phyloP scores from a whole-genome alignment of 2,329 filamentous ascomycete species.

The Talaromyces verruculosus region DNA sequence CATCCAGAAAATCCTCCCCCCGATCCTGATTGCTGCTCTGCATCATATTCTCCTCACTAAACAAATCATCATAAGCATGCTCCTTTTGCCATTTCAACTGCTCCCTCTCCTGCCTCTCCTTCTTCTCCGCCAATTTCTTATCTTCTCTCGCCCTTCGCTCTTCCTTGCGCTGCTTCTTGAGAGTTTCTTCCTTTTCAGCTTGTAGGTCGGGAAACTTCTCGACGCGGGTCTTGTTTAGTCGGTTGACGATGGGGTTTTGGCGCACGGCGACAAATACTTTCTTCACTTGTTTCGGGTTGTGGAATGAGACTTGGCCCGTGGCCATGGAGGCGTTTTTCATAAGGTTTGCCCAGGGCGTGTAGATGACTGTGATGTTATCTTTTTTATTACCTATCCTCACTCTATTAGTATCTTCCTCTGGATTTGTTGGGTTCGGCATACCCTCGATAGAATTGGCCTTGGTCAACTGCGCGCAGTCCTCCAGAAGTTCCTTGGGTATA shows the following conservation, averaged over 20 bases:
- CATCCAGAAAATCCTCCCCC: constrained; percentile 71
- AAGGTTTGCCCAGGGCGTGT: constrained; percentile 96
- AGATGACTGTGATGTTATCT: constrained; percentile 93
- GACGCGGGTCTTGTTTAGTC: constrained; percentile 94
- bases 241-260: constrained; percentile 89
- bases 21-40: constrained; percentile 82
- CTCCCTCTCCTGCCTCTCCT: constrained; percentile 68
- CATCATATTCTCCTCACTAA: constrained; percentile 77
- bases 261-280: constrained; percentile 75
- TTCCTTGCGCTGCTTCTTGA: constrained; percentile 68
- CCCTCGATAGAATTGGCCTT: constrained; percentile 99
- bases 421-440: constrained; percentile 33
- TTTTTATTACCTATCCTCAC: constrained; percentile 83
- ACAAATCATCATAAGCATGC: constrained; percentile 94
- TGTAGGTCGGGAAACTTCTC: constrained; percentile 83
- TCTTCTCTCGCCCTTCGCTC: constrained; percentile 54
- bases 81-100: constrained; percentile 93
- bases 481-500: constrained; percentile 71
- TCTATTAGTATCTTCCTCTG: not conserved
- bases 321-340: constrained; percentile 96
- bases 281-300: constrained; percentile 80
- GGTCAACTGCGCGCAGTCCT: constrained; percentile 92
- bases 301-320: constrained; percentile 90
- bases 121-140: constrained; percentile 42
- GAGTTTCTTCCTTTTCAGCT: constrained; percentile 75